These are phyloP conservation scores for Zangia roseola DNA, from an alignment of 768 basidiomycete species.

Conservation along the genomic window DNA sequence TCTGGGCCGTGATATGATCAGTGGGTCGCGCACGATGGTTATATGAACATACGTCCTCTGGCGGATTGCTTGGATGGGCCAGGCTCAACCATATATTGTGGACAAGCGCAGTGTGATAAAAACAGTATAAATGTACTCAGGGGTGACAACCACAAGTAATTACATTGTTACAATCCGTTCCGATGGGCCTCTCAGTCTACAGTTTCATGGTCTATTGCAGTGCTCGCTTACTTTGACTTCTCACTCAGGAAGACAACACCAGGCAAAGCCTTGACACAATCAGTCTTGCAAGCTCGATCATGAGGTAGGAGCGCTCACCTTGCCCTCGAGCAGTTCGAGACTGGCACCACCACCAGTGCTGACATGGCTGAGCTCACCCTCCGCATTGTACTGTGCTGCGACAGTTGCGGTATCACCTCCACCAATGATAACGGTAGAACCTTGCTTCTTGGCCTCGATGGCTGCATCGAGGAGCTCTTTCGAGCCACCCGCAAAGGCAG, in stretches of 20 bases:
- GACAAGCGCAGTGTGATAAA: constrained; percentile 11
- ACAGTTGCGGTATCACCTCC: constrained; percentile 97
- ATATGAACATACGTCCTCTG: constrained; percentile 11
- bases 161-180: constrained; percentile 12
- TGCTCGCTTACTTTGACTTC: constrained; percentile 43
- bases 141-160: background rate
- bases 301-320: constrained; percentile 54
- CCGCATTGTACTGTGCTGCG: constrained; percentile 80
- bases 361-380: constrained; percentile 92
- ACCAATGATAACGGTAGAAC: constrained; percentile 92
- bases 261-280: constrained; percentile 62
- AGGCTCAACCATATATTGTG: constrained; percentile 14
- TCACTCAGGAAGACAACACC: constrained; percentile 90
- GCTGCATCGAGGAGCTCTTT: constrained; percentile 79
- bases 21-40: background rate
- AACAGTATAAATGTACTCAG: constrained; percentile 17
- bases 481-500: constrained; percentile 85
- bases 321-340: constrained; percentile 96
- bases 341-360: constrained; percentile 94
- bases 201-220: constrained; percentile 2
- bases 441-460: constrained; percentile 82
- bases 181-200: constrained; percentile 10
- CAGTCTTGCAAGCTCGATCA: constrained; percentile 11
- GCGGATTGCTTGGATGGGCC: constrained; percentile 8
- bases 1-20: constrained; percentile 7